Percentiles rank a stretch among this genome's conserved stretches.
Evolutionary conservation across 331 rosid species (phyloP).

Genomic region (Arachis monticola): DNA sequence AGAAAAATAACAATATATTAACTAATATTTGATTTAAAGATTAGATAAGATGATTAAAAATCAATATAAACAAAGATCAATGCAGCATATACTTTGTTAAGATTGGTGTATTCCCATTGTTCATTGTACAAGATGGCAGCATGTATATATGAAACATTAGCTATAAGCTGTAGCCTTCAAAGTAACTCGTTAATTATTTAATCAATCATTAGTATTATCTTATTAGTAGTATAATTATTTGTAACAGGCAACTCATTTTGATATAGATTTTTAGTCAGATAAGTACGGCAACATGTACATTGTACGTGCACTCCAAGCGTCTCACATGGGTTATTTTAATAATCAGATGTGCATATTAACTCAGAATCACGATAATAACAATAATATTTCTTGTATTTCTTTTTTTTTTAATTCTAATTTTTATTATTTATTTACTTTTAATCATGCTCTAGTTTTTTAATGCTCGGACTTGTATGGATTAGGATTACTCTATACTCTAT

Average conservation of each 20-base stretch:
- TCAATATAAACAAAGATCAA: no score
- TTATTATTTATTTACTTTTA: not conserved
- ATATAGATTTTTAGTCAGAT: not conserved
- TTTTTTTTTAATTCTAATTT: not conserved
- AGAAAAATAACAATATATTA: no score
- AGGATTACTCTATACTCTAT: not conserved
- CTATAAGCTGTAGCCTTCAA: slow-evolving; percentile 16
- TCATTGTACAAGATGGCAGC: slow-evolving; percentile 17
- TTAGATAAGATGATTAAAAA: no score
- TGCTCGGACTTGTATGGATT: not conserved
- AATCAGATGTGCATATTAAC: not conserved
- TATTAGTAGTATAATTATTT: not conserved
- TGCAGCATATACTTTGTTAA: no score
- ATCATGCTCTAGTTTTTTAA: slow-evolving; percentile 12
- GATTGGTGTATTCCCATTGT: not conserved
- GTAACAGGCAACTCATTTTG: not conserved
- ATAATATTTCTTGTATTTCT: not conserved
- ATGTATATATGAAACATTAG: slow-evolving; percentile 29
- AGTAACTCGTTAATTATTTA: slow-evolving; percentile 10
- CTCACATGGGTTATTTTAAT: not conserved
- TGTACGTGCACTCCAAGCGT: slow-evolving; percentile 40
- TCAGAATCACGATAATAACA: not conserved
- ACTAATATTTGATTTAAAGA: no score
- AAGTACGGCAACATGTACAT: slow-evolving; percentile 6
- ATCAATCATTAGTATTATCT: no score